phyloP scores from a whole-genome alignment of 805 yeast genomes.

The Lachancea cidri region DNA sequence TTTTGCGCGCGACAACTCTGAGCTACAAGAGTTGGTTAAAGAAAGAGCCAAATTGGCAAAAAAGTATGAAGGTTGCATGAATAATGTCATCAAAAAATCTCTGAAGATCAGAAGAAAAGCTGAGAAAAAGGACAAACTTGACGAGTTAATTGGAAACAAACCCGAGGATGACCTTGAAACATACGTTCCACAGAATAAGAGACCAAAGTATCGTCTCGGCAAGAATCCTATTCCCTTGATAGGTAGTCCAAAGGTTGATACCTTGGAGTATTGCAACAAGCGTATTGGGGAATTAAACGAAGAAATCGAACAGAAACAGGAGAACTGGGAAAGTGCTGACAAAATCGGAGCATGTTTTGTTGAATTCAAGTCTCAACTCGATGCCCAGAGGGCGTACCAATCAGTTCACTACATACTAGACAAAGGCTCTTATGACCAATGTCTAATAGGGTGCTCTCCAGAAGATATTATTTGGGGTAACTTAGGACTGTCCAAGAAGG shows the following conservation, averaged over 20 bases:
- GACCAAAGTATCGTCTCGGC: constrained; percentile 76
- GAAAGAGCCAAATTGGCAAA: constrained; percentile 57
- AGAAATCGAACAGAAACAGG: constrained; percentile 57
- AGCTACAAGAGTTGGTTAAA: constrained; percentile 50
- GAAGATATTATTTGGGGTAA: constrained; percentile 84
- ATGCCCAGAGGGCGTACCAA: constrained; percentile 86
- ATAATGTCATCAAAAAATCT: constrained; percentile 54
- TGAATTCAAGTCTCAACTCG: constrained; percentile 78
- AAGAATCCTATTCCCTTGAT: constrained; percentile 39
- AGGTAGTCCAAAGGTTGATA: constrained; percentile 79
- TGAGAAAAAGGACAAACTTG: constrained; percentile 50
- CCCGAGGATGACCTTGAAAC: constrained; percentile 53
- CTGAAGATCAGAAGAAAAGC: constrained; percentile 51
- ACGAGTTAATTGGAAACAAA: constrained; percentile 23
- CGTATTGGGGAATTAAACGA: constrained; percentile 62
- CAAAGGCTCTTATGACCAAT: constrained; percentile 39
- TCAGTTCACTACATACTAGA: constrained; percentile 54
- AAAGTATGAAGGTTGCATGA: constrained; percentile 64
- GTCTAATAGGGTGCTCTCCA: constrained; percentile 64
- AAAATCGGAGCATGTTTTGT: constrained; percentile 67
- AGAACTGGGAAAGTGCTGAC: constrained; percentile 44
- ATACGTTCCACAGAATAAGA: constrained; percentile 66
- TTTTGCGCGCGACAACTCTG: constrained; percentile 59
- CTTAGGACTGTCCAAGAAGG: constrained; percentile 50
- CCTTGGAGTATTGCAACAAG: constrained; percentile 68